Evolutionary conservation across 2,329 filamentous ascomycete genomes (phyloP).

Genomic region (Botrytis cinerea): DNA sequence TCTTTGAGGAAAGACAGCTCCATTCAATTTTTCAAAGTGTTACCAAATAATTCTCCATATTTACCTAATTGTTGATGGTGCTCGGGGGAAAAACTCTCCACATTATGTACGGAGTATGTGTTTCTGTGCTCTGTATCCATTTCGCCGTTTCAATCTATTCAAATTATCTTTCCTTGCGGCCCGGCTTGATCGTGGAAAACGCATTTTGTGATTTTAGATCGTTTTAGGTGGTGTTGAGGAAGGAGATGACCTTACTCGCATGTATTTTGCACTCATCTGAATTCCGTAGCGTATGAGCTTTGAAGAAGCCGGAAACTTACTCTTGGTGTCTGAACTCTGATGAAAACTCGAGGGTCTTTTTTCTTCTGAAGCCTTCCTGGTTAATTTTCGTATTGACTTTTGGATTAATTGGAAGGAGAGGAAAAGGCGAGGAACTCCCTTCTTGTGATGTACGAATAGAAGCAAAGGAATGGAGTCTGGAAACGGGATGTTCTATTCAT

Average conservation of each 20-base stretch:
- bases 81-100: neutral
- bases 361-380: neutral
- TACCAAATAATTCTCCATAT: constrained; percentile 9
- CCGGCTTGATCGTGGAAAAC: neutral
- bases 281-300: neutral
- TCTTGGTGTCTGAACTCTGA: neutral
- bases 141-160: neutral
- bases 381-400: neutral
- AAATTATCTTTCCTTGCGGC: neutral
- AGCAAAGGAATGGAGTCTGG: neutral
- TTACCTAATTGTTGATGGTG: neutral
- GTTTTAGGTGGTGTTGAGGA: neutral
- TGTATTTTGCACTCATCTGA: neutral
- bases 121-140: neutral
- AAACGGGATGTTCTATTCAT: neutral
- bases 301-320: neutral
- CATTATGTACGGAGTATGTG: neutral
- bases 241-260: neutral
- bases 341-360: neutral
- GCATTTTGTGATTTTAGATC: neutral
- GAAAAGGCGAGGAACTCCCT: neutral
- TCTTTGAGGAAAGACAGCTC: constrained; percentile 4
- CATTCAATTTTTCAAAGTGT: neutral
- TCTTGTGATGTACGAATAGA: neutral
- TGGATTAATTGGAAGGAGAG: neutral